Conservation (phyloP, 345 rosid genomes). For the Rubroshorea leprosula region DNA sequence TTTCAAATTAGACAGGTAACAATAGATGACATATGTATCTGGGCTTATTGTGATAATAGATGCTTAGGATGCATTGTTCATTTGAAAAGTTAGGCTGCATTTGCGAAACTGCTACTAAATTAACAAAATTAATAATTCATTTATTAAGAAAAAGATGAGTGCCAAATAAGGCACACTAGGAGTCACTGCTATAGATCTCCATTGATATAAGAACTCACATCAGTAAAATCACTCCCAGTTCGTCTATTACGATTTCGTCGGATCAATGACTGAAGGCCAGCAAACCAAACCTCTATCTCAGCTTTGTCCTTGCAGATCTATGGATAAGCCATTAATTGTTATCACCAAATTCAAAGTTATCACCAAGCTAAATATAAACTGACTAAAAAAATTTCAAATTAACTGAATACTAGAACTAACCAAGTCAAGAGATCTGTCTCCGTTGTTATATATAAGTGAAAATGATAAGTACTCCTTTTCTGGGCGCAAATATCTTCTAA, state of each 20-base stretch:
- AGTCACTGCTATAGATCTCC: neutral
- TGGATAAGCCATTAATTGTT: slow-evolving; percentile 12
- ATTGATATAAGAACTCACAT: slow-evolving; percentile 39
- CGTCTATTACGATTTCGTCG: slow-evolving; percentile 41
- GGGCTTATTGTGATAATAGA: too few relatives aligned
- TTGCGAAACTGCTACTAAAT: too few relatives aligned
- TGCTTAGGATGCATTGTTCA: too few relatives aligned
- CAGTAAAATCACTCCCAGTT: slow-evolving; percentile 57
- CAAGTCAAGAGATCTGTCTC: slow-evolving; percentile 76
- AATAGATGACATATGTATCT: too few relatives aligned
- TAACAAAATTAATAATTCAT: too few relatives aligned
- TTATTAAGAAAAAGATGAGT: too few relatives aligned
- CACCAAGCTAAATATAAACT: neutral
- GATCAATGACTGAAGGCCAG: slow-evolving; percentile 46
- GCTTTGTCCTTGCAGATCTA: slow-evolving; percentile 71
- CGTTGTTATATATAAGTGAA: slow-evolving; percentile 66
- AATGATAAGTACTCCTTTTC: slow-evolving; percentile 77
- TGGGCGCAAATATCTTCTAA: slow-evolving; percentile 66
- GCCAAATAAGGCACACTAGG: too few relatives aligned
- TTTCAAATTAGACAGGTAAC: too few relatives aligned
- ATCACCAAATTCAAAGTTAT: neutral
- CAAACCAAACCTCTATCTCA: slow-evolving; percentile 71
- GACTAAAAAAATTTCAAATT: neutral
- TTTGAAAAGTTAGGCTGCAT: too few relatives aligned
- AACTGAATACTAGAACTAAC: slow-evolving; percentile 27